These are phyloP conservation scores for Panellus pusillus DNA, from an alignment of 768 basidiomycete genomes.

Conservation along the genomic window DNA sequence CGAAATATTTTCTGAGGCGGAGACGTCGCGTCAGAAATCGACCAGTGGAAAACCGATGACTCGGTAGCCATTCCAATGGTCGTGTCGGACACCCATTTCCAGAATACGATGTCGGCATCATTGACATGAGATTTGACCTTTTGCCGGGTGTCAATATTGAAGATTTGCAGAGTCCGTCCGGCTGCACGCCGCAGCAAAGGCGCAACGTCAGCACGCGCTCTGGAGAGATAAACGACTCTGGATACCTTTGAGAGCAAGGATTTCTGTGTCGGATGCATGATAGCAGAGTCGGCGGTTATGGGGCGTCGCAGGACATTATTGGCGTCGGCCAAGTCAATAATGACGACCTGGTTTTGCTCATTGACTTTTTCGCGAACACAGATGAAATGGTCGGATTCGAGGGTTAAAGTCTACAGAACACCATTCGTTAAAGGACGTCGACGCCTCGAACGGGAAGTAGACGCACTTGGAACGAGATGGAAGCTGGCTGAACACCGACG, in stretches of 20 bases:
- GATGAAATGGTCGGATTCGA: constrained; percentile 98
- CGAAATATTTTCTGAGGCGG: constrained; percentile 91
- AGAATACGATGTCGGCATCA: constrained; percentile 94
- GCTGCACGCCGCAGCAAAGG: constrained; percentile 48
- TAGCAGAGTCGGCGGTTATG: constrained; percentile 97
- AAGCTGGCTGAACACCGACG: constrained; percentile 92
- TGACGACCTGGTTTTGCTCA: constrained; percentile 97
- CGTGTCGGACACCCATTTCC: constrained; percentile 96
- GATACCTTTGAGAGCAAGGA: constrained; percentile 91
- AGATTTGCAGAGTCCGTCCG: constrained; percentile 91
- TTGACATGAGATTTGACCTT: constrained; percentile 96
- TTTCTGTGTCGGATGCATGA: constrained; percentile 97
- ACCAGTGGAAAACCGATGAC: constrained; percentile 90
- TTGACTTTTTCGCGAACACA: constrained; percentile 95
- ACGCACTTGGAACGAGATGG: constrained; percentile 93
- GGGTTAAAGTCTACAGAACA: constrained; percentile 71
- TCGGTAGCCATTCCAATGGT: constrained; percentile 97
- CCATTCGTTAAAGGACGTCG: too few species aligned
- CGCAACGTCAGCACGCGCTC: constrained; percentile 9
- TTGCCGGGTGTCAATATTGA: constrained; percentile 96
- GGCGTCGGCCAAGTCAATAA: constrained; percentile 95
- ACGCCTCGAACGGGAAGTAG: not conserved
- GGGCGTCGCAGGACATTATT: constrained; percentile 96
- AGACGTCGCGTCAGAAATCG: constrained; percentile 70
- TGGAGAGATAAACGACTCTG: not conserved